Percentiles rank a stretch among this genome's conserved stretches.
These are phyloP conservation scores for Penicillium odoratum DNA, from an alignment of 495 filamentous ascomycete genomes.

Conservation along the genomic window DNA sequence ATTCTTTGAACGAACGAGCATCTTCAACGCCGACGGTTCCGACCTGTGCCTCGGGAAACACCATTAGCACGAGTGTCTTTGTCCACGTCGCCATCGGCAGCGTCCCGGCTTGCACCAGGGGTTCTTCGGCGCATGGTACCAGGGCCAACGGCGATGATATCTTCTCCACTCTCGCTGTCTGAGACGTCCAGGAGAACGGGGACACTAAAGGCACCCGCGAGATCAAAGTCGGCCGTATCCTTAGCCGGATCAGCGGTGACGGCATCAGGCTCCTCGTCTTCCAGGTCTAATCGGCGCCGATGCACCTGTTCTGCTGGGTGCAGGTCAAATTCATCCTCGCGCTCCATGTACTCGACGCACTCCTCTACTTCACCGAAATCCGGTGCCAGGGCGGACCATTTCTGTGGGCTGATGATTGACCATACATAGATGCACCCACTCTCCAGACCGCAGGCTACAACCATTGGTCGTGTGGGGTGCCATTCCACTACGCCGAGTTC, in stretches of 20 bases:
- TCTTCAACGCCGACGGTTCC: conserved; percentile 26
- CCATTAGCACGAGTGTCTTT: conserved; percentile 29
- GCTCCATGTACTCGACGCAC: conserved; percentile 93
- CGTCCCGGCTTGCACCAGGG: conserved; percentile 56
- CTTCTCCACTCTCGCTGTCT: conserved; percentile 76
- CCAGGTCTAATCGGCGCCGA: conserved; percentile 81
- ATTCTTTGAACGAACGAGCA: conserved; percentile 1
- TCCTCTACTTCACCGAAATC: conserved; percentile 98
- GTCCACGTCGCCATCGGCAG: conserved; percentile 41
- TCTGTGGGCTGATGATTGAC: conserved; percentile 87
- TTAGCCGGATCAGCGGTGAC: conserved; percentile 70
- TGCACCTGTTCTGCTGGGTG: conserved; percentile 94
- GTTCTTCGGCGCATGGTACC: conserved; percentile 82
- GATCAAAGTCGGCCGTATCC: conserved; percentile 43
- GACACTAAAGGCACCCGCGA: conserved; percentile 71
- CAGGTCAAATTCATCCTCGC: conserved; percentile 97
- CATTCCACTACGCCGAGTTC: conserved; percentile 95
- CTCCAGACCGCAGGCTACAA: conserved; percentile 89
- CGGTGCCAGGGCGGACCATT: conserved; percentile 94
- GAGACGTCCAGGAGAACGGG: conserved; percentile 84
- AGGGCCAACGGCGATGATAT: conserved; percentile 79
- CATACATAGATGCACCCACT: conserved; percentile 88
- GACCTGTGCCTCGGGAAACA: conserved; percentile 15
- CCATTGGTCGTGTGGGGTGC: conserved; percentile 86
- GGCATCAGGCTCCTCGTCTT: conserved; percentile 89